Percentiles rank a stretch among this genome's conserved stretches.
These are phyloP conservation scores for Globisporangium cystogenes DNA, from an alignment of 352 stramenopile species.

Conservation along the genomic window DNA sequence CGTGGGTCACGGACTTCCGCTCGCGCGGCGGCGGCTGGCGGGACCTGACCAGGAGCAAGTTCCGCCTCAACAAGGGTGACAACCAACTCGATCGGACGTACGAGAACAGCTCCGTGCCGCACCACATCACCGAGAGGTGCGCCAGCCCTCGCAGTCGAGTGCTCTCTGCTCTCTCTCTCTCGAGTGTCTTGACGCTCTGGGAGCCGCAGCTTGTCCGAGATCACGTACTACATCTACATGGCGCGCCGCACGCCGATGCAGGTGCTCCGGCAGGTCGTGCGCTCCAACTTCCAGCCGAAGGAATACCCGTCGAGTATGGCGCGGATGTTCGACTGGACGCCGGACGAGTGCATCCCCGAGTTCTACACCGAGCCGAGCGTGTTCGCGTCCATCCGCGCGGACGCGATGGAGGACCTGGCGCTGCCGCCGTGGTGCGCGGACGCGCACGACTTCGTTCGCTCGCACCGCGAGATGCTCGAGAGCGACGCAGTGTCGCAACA, in stretches of 20 bases:
- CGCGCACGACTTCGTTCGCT: conserved; percentile 73
- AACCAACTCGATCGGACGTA: conserved; percentile 90
- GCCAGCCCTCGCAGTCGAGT: background rate
- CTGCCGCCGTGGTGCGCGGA: conserved; percentile 74
- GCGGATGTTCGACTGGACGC: conserved; percentile 92
- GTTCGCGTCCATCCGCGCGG: conserved; percentile 79
- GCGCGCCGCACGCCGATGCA: conserved; percentile 86
- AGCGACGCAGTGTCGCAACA: conserved; percentile 76
- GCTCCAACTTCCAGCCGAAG: conserved; percentile 90
- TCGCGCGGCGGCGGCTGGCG: conserved; percentile 57
- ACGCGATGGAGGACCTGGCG: conserved; percentile 61
- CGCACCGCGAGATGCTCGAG: conserved; percentile 92
- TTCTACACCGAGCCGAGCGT: conserved; percentile 89
- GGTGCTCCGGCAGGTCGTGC: conserved; percentile 83
- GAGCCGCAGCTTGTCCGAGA: conserved; percentile 76
- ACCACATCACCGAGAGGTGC: conserved; percentile 93
- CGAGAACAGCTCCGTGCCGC: conserved; percentile 74
- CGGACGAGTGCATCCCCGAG: conserved; percentile 95
- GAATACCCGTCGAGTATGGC: conserved; percentile 91
- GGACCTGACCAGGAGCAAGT: conserved; percentile 92
- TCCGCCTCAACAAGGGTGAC: conserved; percentile 94
- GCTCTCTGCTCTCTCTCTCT: too few species aligned
- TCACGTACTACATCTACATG: conserved; percentile 96
- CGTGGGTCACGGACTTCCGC: conserved; percentile 94
- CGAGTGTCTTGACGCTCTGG: too few species aligned